Evolutionary conservation across 1,284 basidiomycete species (phyloP).

Genomic region (Coniferiporia weirii): DNA sequence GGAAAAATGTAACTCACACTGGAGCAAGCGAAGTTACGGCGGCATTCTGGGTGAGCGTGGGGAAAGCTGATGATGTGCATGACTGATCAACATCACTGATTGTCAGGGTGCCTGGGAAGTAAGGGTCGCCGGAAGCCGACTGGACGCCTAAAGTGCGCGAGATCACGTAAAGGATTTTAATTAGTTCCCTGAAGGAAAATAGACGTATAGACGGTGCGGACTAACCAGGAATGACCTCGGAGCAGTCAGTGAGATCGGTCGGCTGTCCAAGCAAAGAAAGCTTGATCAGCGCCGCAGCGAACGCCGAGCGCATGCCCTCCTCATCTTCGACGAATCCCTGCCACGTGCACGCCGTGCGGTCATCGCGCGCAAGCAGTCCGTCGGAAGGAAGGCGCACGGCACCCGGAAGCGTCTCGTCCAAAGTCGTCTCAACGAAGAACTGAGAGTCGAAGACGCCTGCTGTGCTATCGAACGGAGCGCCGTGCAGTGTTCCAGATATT

Average conservation of each 20-base stretch:
- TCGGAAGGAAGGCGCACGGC: conserved; percentile 41
- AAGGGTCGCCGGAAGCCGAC: neutral
- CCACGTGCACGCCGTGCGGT: conserved; percentile 34
- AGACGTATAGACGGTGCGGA: neutral
- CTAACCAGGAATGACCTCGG: conserved; percentile 19
- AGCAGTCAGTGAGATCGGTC: conserved; percentile 20
- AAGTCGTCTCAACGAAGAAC: conserved; percentile 35
- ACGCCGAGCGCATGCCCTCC: conserved; percentile 28
- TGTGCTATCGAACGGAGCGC: conserved; percentile 37
- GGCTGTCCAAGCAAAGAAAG: conserved; percentile 17
- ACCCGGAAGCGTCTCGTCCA: conserved; percentile 25
- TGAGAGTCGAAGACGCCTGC: conserved; percentile 35
- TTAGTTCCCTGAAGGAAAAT: neutral
- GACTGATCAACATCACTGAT: conserved; percentile 6
- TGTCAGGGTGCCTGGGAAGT: conserved; percentile 12
- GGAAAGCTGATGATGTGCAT: conserved; percentile 18
- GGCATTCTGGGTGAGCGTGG: conserved; percentile 11
- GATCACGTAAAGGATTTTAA: neutral
- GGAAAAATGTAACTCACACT: conserved; percentile 6
- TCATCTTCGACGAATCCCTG: conserved; percentile 35
- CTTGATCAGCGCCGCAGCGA: conserved; percentile 26
- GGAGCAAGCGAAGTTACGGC: conserved; percentile 15
- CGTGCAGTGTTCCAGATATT: conserved; percentile 26
- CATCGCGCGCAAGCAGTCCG: conserved; percentile 26
- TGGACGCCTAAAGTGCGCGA: conserved; percentile 1